Percentiles rank a stretch among this genome's conserved stretches.
Conservation (phyloP, 2,329 filamentous ascomycete genomes). For the Ploettnerulaceae sp. region DNA sequence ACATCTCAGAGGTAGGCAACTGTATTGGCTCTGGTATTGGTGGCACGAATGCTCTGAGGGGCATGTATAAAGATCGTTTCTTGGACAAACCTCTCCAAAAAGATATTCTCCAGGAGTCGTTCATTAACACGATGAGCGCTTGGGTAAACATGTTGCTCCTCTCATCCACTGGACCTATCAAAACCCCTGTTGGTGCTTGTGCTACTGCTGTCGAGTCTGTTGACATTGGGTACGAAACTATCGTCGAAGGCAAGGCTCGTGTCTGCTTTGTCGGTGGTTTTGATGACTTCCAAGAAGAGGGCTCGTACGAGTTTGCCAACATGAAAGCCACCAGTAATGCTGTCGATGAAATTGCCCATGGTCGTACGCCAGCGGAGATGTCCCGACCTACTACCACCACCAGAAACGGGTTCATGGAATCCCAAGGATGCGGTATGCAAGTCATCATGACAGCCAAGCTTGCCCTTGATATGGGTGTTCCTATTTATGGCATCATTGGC, state of each 20-base stretch:
- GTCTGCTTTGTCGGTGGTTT: conserved; percentile 98
- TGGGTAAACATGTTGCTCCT: conserved; percentile 99
- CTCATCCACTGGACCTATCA: conserved; percentile 96
- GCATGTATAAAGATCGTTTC: conserved; percentile 98
- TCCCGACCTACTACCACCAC: conserved; percentile 96
- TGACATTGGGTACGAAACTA: conserved; percentile 97
- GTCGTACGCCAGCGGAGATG: conserved; percentile 94
- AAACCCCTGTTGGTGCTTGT: conserved; percentile 96
- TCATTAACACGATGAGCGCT: conserved; percentile 99
- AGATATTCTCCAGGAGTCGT: conserved; percentile 97
- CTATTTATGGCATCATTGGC: conserved; percentile 91
- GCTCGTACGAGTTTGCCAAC: conserved; percentile 99
- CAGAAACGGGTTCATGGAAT: conserved; percentile 98
- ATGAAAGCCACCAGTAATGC: conserved; percentile 99
- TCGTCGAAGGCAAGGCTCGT: conserved; percentile 95
- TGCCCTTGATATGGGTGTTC: conserved; percentile 96
- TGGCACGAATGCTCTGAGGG: conserved; percentile 83
- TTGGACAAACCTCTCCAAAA: conserved; percentile 97
- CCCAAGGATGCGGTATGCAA: conserved; percentile 96
- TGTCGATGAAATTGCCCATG: conserved; percentile 91
- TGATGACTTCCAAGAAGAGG: conserved; percentile 98
- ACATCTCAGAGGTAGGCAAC: conserved; percentile 96
- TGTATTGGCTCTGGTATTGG: conserved; percentile 98
- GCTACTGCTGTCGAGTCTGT: conserved; percentile 96
- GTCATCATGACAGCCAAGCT: conserved; percentile 97